Evolutionary conservation across 345 rosid species (phyloP), one percentile per base, ranked within the genome.

Genomic region (Microthlaspi erraticum): DNA sequence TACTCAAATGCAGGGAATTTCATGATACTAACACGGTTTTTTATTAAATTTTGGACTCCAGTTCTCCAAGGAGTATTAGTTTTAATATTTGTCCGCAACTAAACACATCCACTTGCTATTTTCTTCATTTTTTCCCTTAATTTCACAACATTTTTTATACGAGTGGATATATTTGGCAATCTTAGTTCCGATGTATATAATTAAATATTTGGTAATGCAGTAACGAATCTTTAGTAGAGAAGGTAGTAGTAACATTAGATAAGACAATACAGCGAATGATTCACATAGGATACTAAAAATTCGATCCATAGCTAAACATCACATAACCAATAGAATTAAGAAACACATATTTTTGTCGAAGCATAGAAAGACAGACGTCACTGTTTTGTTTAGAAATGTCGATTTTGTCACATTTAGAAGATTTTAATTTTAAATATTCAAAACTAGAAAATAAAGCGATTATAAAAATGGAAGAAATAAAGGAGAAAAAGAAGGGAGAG

Each of bases 1-100:
- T 74, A 74, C 68, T 59, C 62, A 59, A n/a, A 66, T 60, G 55
- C 73, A 74, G 44, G 33, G 68, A 60, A 67, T 51, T 67, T 66
- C 63, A 51, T 74, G 2, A 57, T 73, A 8, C 37, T 31, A 45
- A 51, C 71, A 46, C 56, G 7, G 12, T 8, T 72, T 72, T 63
- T 33, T 9, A 62, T 60, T 26, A 43, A 70, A 69, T 8, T 72
- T 41, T 50, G 53, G 54, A 50, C 39, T 60, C 43, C 14, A 31
- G 49, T 60, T 58, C 17, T 50, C 1, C 11, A 2, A 26, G 29
- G 29, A 26, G 29, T 51, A 50, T 14, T 23, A 38, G 14, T 51
- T 51, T 37, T 38, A 51, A 56, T 56, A 9, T n/a, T 37, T n/a
- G n/a, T 18, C 14, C 36, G 54, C 29, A 41, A 10, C 45, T 58